phyloP scores from a whole-genome alignment of 169 alveolate species.

The Plasmodium vivax region DNA sequence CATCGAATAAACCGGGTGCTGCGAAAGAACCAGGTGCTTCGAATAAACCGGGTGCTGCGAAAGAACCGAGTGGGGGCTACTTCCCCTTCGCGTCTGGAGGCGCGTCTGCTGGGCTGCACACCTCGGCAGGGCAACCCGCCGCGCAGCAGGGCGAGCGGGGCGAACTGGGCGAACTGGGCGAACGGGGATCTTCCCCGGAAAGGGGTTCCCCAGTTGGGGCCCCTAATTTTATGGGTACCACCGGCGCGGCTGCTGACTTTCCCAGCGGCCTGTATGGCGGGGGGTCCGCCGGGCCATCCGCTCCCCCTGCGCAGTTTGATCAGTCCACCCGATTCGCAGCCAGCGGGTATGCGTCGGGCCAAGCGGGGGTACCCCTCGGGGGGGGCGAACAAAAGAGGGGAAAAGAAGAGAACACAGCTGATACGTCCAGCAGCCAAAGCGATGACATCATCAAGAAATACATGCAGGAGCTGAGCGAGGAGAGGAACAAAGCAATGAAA shows the following conservation, averaged over 20 bases:
- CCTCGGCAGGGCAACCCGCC: not conserved
- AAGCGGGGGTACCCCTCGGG: not conserved
- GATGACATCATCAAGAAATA: slow-evolving; percentile 49
- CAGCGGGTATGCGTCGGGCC: not conserved
- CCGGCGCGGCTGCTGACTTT: not conserved
- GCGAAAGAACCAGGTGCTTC: too few species aligned
- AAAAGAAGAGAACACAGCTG: not conserved
- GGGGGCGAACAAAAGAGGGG: not conserved
- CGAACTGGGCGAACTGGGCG: too few species aligned
- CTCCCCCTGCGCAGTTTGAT: not conserved
- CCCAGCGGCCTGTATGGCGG: not conserved
- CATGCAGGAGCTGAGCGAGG: slow-evolving; percentile 2
- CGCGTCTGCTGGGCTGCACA: not conserved
- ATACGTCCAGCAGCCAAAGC: not conserved
- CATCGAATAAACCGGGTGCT: too few species aligned
- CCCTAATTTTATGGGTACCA: not conserved
- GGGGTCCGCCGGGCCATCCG: not conserved
- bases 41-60: not conserved
- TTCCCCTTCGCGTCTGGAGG: not conserved
- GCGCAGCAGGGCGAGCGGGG: not conserved
- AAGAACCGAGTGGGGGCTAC: not conserved
- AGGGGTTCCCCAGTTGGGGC: not conserved
- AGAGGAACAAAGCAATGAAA: not conserved
- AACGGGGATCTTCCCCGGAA: not conserved
- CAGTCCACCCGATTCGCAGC: not conserved